Evolutionary conservation across 2,329 filamentous ascomycete genomes (phyloP).

Genomic region (Thermothelomyces thermophilus): DNA sequence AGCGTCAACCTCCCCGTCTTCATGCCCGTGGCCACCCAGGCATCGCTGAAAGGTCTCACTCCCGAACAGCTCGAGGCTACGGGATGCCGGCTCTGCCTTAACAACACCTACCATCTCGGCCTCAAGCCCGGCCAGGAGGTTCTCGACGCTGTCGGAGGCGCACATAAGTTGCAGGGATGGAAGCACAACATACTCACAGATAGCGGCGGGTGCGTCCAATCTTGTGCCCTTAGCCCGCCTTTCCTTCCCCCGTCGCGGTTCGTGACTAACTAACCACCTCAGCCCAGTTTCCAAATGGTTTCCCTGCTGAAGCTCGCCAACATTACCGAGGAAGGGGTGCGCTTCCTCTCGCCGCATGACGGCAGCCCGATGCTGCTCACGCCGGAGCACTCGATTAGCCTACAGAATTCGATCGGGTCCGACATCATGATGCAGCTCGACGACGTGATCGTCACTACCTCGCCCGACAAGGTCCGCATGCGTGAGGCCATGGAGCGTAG

Average conservation of each 20-base stretch:
- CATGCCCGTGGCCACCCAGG: slow-evolving; percentile 98
- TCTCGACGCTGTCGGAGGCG: slow-evolving; percentile 80
- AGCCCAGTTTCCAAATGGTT: slow-evolving; percentile 90
- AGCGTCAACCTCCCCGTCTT: slow-evolving; percentile 86
- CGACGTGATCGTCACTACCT: slow-evolving; percentile 94
- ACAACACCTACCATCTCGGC: slow-evolving; percentile 96
- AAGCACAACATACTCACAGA: slow-evolving; percentile 88
- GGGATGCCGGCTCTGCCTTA: slow-evolving; percentile 83
- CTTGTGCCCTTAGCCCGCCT: slow-evolving; percentile 25
- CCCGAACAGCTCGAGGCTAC: slow-evolving; percentile 87
- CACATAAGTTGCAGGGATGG: slow-evolving; percentile 94
- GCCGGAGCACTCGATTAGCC: slow-evolving; percentile 89
- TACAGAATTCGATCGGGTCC: slow-evolving; percentile 95
- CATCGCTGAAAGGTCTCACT: slow-evolving; percentile 88
- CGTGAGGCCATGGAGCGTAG: slow-evolving; percentile 91
- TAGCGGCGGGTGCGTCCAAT: slow-evolving; percentile 53
- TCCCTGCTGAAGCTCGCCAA: slow-evolving; percentile 87
- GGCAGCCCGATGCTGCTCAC: slow-evolving; percentile 93
- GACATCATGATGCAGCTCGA: slow-evolving; percentile 99
- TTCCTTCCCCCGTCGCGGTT: slow-evolving; percentile 21
- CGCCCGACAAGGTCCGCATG: slow-evolving; percentile 81
- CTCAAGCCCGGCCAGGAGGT: slow-evolving; percentile 90
- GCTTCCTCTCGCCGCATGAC: slow-evolving; percentile 94
- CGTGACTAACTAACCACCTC: slow-evolving; percentile 8
- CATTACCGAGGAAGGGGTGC: slow-evolving; percentile 91